A percentile compares a stretch with the other conserved stretches of the same genome.
Conservation (phyloP, 2,329 filamentous ascomycete genomes). For the Penicillium digitatum region DNA sequence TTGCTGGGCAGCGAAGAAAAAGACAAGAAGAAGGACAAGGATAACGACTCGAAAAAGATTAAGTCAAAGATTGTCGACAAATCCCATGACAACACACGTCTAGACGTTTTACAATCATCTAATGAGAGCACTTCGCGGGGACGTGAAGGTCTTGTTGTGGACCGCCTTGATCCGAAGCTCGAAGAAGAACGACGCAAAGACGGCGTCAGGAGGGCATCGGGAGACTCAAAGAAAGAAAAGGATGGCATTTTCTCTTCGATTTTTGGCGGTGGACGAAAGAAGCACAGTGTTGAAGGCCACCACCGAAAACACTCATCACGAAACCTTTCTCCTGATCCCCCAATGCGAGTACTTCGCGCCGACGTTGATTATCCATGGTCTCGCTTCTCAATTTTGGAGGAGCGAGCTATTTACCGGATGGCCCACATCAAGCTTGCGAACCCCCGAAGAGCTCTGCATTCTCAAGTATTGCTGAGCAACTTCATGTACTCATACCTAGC, state of each 20-base stretch:
- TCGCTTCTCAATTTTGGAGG: constrained; percentile 88
- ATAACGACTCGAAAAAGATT: constrained; percentile 60
- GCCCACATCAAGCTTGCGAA: constrained; percentile 99
- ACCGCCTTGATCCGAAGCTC: constrained; percentile 72
- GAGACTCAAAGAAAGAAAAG: constrained; percentile 76
- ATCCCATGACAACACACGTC: constrained; percentile 69
- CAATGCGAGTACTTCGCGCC: constrained; percentile 67
- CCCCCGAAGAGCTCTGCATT: constrained; percentile 82
- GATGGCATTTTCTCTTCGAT: constrained; percentile 91
- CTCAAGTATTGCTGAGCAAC: constrained; percentile 93
- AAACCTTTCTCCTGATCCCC: constrained; percentile 76
- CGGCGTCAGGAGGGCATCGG: constrained; percentile 64
- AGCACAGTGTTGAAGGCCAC: constrained; percentile 67
- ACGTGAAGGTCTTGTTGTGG: constrained; percentile 78
- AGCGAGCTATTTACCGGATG: constrained; percentile 96
- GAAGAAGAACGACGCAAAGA: constrained; percentile 72
- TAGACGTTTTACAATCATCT: constrained; percentile 83
- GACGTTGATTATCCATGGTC: constrained; percentile 97
- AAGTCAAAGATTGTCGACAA: constrained; percentile 53
- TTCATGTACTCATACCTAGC: constrained; percentile 99
- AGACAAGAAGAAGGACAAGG: constrained; percentile 51
- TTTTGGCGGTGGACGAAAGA: constrained; percentile 87
- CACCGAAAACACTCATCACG: constrained; percentile 71
- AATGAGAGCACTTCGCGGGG: constrained; percentile 63
- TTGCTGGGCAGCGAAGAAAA: constrained; percentile 71